Conservation (phyloP, 2,329 filamentous ascomycete genomes). For the Leptosphaerulina australis region DNA sequence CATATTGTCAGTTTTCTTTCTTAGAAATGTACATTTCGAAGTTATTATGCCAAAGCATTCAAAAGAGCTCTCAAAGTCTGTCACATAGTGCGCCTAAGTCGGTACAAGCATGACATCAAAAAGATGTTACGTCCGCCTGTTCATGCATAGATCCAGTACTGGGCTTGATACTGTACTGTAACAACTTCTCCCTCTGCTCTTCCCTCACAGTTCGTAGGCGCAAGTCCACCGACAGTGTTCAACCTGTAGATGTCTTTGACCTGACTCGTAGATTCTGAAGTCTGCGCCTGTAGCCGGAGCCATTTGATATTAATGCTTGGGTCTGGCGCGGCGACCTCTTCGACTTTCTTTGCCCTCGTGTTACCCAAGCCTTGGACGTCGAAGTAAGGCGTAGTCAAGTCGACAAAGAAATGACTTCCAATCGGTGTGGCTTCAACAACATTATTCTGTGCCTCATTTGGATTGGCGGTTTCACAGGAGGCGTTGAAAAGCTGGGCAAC, state of each 20-base stretch:
- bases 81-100: too few relatives aligned
- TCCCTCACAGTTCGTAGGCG: slow-evolving; percentile 72
- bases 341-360: slow-evolving; percentile 69
- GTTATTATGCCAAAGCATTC: too few relatives aligned
- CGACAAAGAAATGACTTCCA: slow-evolving; percentile 81
- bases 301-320: slow-evolving; percentile 70
- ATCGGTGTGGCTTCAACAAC: slow-evolving; percentile 39
- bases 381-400: slow-evolving; percentile 77
- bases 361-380: slow-evolving; percentile 72
- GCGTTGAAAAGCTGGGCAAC: slow-evolving; percentile 43
- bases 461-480: slow-evolving; percentile 29
- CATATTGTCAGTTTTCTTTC: too few relatives aligned
- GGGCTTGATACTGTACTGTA: slow-evolving; percentile 79
- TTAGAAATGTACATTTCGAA: too few relatives aligned
- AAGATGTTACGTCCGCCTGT: too few relatives aligned
- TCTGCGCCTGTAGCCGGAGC: slow-evolving; percentile 69
- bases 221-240: slow-evolving; percentile 78
- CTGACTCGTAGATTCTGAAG: slow-evolving; percentile 37
- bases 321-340: slow-evolving; percentile 66
- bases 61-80: too few relatives aligned
- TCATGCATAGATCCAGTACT: slow-evolving; percentile 69
- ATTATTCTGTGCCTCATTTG: slow-evolving; percentile 26
- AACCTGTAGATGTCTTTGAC: slow-evolving; percentile 81
- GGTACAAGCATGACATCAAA: too few relatives aligned
- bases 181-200: slow-evolving; percentile 57